These are phyloP conservation scores for Xylaria digitata DNA, from an alignment of 2,329 filamentous ascomycete species.

Conservation along the genomic window DNA sequence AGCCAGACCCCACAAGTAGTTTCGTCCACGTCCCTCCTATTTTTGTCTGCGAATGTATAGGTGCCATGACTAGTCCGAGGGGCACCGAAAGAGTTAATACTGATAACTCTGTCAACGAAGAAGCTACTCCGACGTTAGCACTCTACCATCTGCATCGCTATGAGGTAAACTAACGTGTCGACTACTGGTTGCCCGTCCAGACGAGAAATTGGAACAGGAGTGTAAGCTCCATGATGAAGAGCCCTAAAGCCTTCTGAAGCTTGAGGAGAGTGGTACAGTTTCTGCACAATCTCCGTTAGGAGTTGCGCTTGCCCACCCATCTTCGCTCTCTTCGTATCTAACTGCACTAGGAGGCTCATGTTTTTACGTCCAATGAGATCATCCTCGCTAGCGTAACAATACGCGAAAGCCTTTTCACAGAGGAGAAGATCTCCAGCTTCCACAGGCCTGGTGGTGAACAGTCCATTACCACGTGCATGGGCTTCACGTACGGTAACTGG, in stretches of 20 bases:
- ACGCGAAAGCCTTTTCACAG: conserved; percentile 66
- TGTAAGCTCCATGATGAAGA: conserved; percentile 57
- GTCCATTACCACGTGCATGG: conserved; percentile 57
- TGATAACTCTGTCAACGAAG: conserved; percentile 56
- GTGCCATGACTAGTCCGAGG: conserved; percentile 41
- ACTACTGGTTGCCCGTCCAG: conserved; percentile 56
- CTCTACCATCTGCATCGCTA: conserved; percentile 1
- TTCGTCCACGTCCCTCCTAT: conserved; percentile 12
- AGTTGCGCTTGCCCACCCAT: conserved; percentile 57
- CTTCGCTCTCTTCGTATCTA: conserved; percentile 46
- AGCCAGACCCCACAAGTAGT: conserved; percentile 60
- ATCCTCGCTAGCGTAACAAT: conserved; percentile 50
- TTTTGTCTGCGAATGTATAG: neutral
- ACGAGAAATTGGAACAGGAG: conserved; percentile 40
- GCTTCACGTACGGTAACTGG: conserved; percentile 57
- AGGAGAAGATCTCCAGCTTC: conserved; percentile 63
- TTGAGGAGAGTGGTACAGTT: conserved; percentile 57
- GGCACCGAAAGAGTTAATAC: conserved; percentile 58
- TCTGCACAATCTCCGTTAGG: conserved; percentile 56
- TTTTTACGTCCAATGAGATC: conserved; percentile 35
- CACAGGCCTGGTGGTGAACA: conserved; percentile 62
- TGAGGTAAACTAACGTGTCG: conserved; percentile 55
- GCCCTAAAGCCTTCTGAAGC: conserved; percentile 49
- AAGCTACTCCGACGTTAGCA: conserved; percentile 52
- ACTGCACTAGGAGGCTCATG: conserved; percentile 53